phyloP scores from a whole-genome alignment of 345 rosid species.

The Carallia brachiata region DNA sequence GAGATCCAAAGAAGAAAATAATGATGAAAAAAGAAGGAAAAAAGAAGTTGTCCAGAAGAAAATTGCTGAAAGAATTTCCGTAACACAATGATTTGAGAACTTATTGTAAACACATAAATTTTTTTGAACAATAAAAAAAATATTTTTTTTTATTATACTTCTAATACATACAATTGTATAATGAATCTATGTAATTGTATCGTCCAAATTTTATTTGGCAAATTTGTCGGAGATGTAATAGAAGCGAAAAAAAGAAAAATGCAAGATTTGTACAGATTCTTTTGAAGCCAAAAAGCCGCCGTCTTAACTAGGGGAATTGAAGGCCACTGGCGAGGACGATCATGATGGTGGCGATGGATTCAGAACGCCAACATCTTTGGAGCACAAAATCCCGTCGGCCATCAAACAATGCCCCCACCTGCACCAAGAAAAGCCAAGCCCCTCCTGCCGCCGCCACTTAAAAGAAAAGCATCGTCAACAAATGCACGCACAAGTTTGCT shows the following conservation, averaged over 20 bases:
- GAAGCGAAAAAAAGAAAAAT: neutral
- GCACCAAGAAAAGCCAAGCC: constrained; percentile 24
- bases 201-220: too few relatives aligned
- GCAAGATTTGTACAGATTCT: neutral
- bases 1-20: too few relatives aligned
- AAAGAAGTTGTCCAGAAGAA: too few relatives aligned
- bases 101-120: too few relatives aligned
- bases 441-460: constrained; percentile 5
- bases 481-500: constrained; percentile 15
- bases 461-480: constrained; percentile 32
- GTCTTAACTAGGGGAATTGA: constrained; percentile 2
- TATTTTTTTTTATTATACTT: too few relatives aligned
- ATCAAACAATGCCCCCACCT: constrained; percentile 21
- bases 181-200: too few relatives aligned
- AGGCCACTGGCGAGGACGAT: neutral
- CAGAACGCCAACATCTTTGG: constrained; percentile 28
- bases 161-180: too few relatives aligned
- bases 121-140: too few relatives aligned
- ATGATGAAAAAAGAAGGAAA: too few relatives aligned
- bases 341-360: constrained; percentile 20
- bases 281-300: neutral
- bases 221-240: too few relatives aligned
- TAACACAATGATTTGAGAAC: too few relatives aligned
- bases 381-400: constrained; percentile 15
- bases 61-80: too few relatives aligned